Evolutionary conservation across 495 filamentous ascomycete genomes (phyloP).

Genomic region (Xylaria grammica): DNA sequence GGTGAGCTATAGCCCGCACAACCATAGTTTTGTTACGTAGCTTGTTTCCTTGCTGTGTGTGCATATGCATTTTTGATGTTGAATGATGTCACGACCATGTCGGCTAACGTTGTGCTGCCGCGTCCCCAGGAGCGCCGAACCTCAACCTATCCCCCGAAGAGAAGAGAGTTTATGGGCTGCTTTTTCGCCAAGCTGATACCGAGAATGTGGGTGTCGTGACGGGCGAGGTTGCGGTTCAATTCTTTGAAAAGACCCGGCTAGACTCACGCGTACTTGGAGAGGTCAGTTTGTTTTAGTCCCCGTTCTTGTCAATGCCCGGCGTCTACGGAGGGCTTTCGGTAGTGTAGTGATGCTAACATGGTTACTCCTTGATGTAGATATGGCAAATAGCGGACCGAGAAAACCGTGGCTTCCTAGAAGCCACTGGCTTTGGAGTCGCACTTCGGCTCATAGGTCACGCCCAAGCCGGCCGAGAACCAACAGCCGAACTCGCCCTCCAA

Average conservation of each 20-base stretch:
- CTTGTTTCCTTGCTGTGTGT: not conserved
- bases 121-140: slow-evolving; percentile 61
- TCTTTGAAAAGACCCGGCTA: slow-evolving; percentile 95
- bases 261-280: slow-evolving; percentile 85
- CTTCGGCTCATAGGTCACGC: slow-evolving; percentile 94
- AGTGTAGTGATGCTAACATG: slow-evolving; percentile 23
- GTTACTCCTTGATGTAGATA: slow-evolving; percentile 63
- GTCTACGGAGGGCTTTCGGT: not conserved
- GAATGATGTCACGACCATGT: slow-evolving; percentile 3
- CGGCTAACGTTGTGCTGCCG: slow-evolving; percentile 10
- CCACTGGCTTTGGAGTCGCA: slow-evolving; percentile 87
- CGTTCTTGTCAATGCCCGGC: not conserved
- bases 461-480: slow-evolving; percentile 80
- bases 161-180: slow-evolving; percentile 88
- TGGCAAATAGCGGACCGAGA: slow-evolving; percentile 98
- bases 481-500: slow-evolving; percentile 70
- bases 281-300: slow-evolving; percentile 55
- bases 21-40: not conserved
- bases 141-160: slow-evolving; percentile 91
- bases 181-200: slow-evolving; percentile 87
- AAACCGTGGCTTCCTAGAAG: slow-evolving; percentile 91
- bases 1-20: slow-evolving; percentile 28
- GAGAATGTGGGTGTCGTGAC: slow-evolving; percentile 93
- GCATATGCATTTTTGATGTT: not conserved
- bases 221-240: slow-evolving; percentile 93